phyloP scores from a whole-genome alignment of 106 monocot genomes.

The Hemerocallis citrina region DNA sequence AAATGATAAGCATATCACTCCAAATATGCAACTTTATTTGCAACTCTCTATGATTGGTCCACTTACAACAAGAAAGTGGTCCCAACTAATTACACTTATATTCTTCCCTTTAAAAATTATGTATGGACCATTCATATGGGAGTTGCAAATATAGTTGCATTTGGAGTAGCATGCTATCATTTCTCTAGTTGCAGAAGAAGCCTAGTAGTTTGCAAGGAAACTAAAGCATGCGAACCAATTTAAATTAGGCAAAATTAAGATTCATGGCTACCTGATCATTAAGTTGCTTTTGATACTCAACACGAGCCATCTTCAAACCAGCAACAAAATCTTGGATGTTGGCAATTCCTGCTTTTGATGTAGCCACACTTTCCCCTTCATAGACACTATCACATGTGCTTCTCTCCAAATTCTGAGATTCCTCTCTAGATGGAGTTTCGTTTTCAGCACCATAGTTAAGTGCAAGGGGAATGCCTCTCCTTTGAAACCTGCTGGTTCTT shows the following conservation, averaged over 20 bases:
- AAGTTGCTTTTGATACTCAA: conserved; percentile 36
- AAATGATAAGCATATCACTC: no score
- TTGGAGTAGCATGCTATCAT: no score
- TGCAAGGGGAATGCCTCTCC: conserved; percentile 17
- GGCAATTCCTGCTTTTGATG: conserved; percentile 34
- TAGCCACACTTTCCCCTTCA: conserved; percentile 8
- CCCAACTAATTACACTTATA: no score
- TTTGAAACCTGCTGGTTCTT: conserved; percentile 36
- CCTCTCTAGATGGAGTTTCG: conserved; percentile 24
- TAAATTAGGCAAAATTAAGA: neutral
- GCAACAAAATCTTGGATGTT: conserved; percentile 47
- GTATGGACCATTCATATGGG: no score
- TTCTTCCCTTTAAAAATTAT: no score
- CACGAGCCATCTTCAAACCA: conserved; percentile 63
- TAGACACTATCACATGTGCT: conserved; percentile 5
- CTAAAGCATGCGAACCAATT: neutral
- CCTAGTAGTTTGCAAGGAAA: neutral
- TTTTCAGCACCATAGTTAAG: conserved; percentile 35
- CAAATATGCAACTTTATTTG: no score
- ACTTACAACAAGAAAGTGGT: no score
- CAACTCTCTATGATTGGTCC: no score
- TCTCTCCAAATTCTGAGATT: conserved; percentile 26
- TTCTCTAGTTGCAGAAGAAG: no score
- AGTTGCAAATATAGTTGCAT: no score
- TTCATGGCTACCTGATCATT: conserved; percentile 27